These are phyloP conservation scores for Arxiozyma slooffiae DNA, from an alignment of 1,139 yeast species.

Conservation along the genomic window DNA sequence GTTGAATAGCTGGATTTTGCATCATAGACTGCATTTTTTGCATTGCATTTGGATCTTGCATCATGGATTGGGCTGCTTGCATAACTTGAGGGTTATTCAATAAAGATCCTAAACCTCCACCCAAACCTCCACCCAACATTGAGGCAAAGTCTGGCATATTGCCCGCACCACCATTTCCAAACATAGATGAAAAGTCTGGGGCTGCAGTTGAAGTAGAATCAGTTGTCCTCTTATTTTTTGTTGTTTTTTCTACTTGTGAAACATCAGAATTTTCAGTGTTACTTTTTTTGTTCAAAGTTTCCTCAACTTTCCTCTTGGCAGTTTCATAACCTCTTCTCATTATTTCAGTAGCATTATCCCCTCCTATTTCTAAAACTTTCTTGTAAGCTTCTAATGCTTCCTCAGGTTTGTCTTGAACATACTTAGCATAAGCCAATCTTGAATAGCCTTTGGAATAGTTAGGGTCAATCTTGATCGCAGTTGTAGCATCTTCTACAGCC, in stretches of 20 bases:
- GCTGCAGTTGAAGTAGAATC: conserved; percentile 14
- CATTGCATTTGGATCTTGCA: conserved; percentile 80
- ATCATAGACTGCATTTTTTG: conserved; percentile 58
- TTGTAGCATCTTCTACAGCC: conserved; percentile 77
- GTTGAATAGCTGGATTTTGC: conserved; percentile 69
- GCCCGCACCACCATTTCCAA: conserved; percentile 38
- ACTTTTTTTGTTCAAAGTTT: conserved; percentile 30
- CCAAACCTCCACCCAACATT: conserved; percentile 41
- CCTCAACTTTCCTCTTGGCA: conserved; percentile 77
- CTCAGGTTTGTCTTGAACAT: conserved; percentile 80
- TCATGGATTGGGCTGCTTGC: conserved; percentile 90
- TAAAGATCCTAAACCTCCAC: conserved; percentile 51
- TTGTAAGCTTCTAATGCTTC: conserved; percentile 87
- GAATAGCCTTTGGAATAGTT: conserved; percentile 86
- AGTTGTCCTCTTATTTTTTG: conserved; percentile 27
- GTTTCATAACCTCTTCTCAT: conserved; percentile 92
- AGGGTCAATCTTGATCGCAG: conserved; percentile 71
- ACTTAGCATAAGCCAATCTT: conserved; percentile 86
- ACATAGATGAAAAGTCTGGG: conserved; percentile 58
- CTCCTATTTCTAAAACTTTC: conserved; percentile 79
- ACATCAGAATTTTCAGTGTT: conserved; percentile 24
- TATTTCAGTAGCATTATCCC: conserved; percentile 73
- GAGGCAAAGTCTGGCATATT: conserved; percentile 65
- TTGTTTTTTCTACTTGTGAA: conserved; percentile 32
- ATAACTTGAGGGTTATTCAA: conserved; percentile 83